A percentile compares a stretch with the other conserved stretches of the same genome.
Conservation (phyloP, 2,329 filamentous ascomycete species). For the Decorospora gaudefroyi region DNA sequence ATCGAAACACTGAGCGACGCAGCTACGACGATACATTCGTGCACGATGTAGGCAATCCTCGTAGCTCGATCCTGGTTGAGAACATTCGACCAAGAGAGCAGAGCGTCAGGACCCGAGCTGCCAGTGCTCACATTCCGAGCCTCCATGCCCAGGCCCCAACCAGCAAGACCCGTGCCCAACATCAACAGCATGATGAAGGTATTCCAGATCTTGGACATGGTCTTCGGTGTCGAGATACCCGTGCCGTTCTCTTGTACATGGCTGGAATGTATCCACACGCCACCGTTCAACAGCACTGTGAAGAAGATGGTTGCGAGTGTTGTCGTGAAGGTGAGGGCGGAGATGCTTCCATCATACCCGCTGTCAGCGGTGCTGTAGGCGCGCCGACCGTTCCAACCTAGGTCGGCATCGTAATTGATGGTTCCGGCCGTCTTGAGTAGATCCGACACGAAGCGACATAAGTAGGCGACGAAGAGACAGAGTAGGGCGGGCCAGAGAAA, state of each 20-base stretch:
- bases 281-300: constrained; percentile 8
- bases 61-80: constrained; percentile 1
- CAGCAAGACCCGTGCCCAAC: constrained; percentile 8
- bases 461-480: constrained; percentile 9
- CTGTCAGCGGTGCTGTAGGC: neutral
- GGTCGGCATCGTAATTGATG: constrained; percentile 2
- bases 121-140: neutral
- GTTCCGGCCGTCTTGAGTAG: constrained; percentile 5
- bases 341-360: neutral
- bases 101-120: constrained; percentile 1
- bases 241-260: constrained; percentile 11
- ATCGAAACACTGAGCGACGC: constrained; percentile 7
- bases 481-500: constrained; percentile 9
- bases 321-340: constrained; percentile 5
- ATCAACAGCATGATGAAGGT: constrained; percentile 8
- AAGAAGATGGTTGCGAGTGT: constrained; percentile 6
- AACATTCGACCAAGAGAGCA: constrained; percentile 6
- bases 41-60: constrained; percentile 3
- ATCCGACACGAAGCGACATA: constrained; percentile 8
- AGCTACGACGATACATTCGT: constrained; percentile 8
- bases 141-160: constrained; percentile 6
- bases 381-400: constrained; percentile 6
- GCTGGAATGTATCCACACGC: constrained; percentile 8
- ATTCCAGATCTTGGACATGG: constrained; percentile 7
- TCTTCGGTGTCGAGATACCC: constrained; percentile 1